Conservation (phyloP, 1,139 yeast genomes). For the Hyphopichia fennica region DNA sequence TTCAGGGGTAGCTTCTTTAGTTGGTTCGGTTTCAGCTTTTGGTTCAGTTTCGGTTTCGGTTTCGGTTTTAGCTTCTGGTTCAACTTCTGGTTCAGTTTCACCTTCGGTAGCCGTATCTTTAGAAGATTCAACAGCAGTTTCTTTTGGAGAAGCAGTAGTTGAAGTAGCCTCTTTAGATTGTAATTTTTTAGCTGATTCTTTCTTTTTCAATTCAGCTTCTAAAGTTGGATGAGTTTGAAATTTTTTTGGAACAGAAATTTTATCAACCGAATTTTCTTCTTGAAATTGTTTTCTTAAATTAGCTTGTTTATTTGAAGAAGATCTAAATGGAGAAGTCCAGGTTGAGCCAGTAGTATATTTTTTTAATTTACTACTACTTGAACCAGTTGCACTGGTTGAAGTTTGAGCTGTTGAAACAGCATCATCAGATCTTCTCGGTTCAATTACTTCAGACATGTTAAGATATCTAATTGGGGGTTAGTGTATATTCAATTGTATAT, state of each 20-base stretch:
- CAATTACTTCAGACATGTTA: slow-evolving; percentile 24
- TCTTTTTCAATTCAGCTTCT: slow-evolving; percentile 29
- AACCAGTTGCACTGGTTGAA: slow-evolving; percentile 5
- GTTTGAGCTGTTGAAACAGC: slow-evolving; percentile 7
- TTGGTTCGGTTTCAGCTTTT: slow-evolving; percentile 16
- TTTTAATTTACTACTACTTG: slow-evolving; percentile 28
- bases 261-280: slow-evolving; percentile 34
- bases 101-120: slow-evolving; percentile 9
- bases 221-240: slow-evolving; percentile 44
- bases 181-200: slow-evolving; percentile 13
- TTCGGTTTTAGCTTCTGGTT: slow-evolving; percentile 8
- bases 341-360: slow-evolving; percentile 36
- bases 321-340: slow-evolving; percentile 58
- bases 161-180: slow-evolving; percentile 7
- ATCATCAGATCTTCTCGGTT: slow-evolving; percentile 10
- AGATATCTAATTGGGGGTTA: neutral
- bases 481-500: no score
- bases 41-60: slow-evolving; percentile 15
- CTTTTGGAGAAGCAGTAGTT: slow-evolving; percentile 7
- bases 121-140: slow-evolving; percentile 7
- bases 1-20: slow-evolving; percentile 13
- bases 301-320: slow-evolving; percentile 19
- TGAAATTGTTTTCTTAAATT: slow-evolving; percentile 37
- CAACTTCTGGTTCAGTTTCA: slow-evolving; percentile 1
- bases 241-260: slow-evolving; percentile 42